Percentiles rank a stretch among this genome's conserved stretches.
phyloP scores from a whole-genome alignment of 331 rosid species.

The Acacia pycnantha region DNA sequence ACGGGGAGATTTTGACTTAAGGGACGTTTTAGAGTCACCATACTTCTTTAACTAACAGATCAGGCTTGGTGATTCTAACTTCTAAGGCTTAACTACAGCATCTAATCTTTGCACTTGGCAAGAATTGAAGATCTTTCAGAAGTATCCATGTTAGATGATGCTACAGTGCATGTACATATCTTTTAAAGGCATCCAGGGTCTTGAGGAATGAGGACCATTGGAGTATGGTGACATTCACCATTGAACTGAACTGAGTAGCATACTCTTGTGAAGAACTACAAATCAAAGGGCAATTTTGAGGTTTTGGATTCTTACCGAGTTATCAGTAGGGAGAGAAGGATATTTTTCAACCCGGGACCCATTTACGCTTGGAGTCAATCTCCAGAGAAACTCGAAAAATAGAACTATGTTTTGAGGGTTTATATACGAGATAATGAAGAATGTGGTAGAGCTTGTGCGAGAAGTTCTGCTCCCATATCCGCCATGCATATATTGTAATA shows the following conservation, averaged over 20 bases:
- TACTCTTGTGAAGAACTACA: background rate
- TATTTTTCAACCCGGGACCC: background rate
- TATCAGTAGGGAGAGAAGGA: background rate
- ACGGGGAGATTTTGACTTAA: conserved; percentile 72
- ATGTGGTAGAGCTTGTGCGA: background rate
- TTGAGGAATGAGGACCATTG: conserved; percentile 25
- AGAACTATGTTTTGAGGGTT: background rate
- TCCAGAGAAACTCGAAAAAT: background rate
- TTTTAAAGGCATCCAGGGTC: conserved; percentile 21
- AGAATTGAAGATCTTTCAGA: background rate
- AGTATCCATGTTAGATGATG: conserved; percentile 8
- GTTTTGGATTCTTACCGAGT: background rate
- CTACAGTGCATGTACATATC: conserved; percentile 22
- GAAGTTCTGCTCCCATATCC: conserved; percentile 6
- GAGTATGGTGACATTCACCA: conserved; percentile 6
- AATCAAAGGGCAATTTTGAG: background rate
- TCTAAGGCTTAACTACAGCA: conserved; percentile 20
- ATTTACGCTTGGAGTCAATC: background rate
- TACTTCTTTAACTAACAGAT: conserved; percentile 84
- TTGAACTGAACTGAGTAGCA: background rate
- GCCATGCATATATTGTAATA: conserved; percentile 4
- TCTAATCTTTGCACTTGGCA: conserved; percentile 19
- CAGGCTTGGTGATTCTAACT: conserved; percentile 23
- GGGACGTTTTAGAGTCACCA: conserved; percentile 75
- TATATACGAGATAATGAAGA: background rate